phyloP scores from a whole-genome alignment of 2,329 filamentous ascomycete species.

The Penicillium decumbens region DNA sequence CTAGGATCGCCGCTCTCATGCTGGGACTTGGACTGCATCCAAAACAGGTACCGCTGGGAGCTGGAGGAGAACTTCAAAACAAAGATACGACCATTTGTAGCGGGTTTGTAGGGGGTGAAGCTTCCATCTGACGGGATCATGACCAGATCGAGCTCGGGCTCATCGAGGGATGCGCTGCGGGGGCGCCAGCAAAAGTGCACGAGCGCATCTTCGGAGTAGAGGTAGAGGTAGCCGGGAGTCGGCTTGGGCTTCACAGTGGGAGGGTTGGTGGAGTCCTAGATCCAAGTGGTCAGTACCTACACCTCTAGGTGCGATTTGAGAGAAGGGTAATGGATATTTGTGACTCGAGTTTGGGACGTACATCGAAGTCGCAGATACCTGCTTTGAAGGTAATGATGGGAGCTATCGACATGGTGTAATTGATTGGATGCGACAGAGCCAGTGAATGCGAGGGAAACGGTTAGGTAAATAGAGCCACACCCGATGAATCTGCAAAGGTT shows the following conservation, averaged over 20 bases:
- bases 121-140: constrained; percentile 88
- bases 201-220: constrained; percentile 90
- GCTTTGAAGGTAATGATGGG: constrained; percentile 97
- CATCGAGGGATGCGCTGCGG: constrained; percentile 63
- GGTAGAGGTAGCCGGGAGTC: constrained; percentile 81
- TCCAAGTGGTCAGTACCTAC: constrained; percentile 6
- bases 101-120: constrained; percentile 74
- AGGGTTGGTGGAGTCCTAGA: constrained; percentile 53
- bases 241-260: constrained; percentile 68
- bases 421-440: not conserved
- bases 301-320: too few relatives aligned
- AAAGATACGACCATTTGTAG: constrained; percentile 81
- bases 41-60: constrained; percentile 87
- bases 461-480: constrained; percentile 6
- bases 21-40: constrained; percentile 89
- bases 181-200: constrained; percentile 97
- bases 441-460: not conserved
- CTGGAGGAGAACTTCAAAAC: constrained; percentile 91
- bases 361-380: constrained; percentile 78
- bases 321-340: not conserved
- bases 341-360: constrained; percentile 45
- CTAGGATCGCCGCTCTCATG: constrained; percentile 63
- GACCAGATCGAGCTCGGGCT: constrained; percentile 80
- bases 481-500: constrained; percentile 8
- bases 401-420: constrained; percentile 65